phyloP scores from a whole-genome alignment of 176 grass and related monocot genomes.

The Chrysopogon serrulatus region DNA sequence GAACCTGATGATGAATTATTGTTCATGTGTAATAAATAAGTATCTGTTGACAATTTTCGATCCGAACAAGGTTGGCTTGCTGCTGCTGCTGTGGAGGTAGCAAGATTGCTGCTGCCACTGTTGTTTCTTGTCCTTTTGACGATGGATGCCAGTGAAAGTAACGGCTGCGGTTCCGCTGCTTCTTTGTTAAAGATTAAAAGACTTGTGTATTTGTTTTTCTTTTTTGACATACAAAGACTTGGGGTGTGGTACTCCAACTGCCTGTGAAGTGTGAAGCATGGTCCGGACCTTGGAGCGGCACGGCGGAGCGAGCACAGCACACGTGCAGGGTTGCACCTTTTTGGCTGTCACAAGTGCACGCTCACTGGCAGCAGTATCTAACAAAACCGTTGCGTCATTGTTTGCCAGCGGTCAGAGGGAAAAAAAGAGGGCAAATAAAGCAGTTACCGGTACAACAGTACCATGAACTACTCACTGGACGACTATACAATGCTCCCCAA shows the following conservation, averaged over 20 bases:
- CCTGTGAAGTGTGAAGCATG: no score
- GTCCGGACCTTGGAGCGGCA: not conserved
- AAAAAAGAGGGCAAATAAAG: not conserved
- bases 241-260: no score
- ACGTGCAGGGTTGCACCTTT: not conserved
- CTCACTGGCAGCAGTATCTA: not conserved
- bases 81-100: not conserved
- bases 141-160: not conserved
- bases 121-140: not conserved
- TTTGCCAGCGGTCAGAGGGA: not conserved
- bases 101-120: not conserved
- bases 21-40: slow-evolving; percentile 14
- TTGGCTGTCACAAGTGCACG: not conserved
- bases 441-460: not conserved
- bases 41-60: not conserved
- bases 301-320: not conserved
- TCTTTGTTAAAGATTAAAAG: no score
- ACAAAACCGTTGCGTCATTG: not conserved
- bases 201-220: no score
- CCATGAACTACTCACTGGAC: no score
- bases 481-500: no score
- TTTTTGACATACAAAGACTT: no score
- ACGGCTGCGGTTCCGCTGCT: no score
- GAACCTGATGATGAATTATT: not conserved
- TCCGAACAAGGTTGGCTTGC: not conserved